Base-by-base conservation (phyloP, 768 basidiomycete genomes). In the Coprinopsis marcescibilis region DNA sequence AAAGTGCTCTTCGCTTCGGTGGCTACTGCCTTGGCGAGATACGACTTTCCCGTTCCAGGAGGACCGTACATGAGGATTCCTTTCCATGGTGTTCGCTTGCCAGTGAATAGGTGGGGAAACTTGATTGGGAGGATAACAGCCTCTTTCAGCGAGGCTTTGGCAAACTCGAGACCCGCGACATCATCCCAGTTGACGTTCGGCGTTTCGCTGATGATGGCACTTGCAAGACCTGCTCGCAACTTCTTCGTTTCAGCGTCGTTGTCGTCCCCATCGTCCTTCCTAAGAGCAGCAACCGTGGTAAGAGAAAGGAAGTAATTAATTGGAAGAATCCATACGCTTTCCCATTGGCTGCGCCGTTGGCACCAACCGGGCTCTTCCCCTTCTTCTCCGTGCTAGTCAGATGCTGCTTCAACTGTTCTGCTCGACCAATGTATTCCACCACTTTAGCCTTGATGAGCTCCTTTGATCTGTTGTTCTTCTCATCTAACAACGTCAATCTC, bases 81-180 rank as follows among this genome's bases (percentile, higher is more conserved):
- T 39, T 76, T 77, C 96, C 96, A 98, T 2, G 96, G 95, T 8
- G 94, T 97, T 14, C 96, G 85, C 65, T 98, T 98, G 30, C 95
- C 96, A 1, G 94, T 97, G 68, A 99, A 99, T 23, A 99, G 77
- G 65, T 97, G 93, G 1, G 96, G 96, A 58, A 97, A 98, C 65
- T 98, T 98, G 77, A 97, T 97, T 3, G 96, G 96, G n/a, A 99
- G 74, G 61, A 98, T 96, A 61, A 98, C 96, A 29, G 96, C 95
- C 64, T 98, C 96, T 62, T 98, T 97, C 59, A 99, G 68, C 3
- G 95, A 80, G 33, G 94, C 93, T 65, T 98, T 99, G 35, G 95
- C 96, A 21, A 79, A 82, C 59, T 95, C 93, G 8, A 99, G 76
- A 39, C 96, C 96, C 13, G 96, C 96, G 39, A 99, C 95, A 63